A percentile compares a stretch with the other conserved stretches of the same genome.
Evolutionary conservation across 441 rosid genomes (phyloP).

Genomic region (Arabidopsis hybrid): DNA sequence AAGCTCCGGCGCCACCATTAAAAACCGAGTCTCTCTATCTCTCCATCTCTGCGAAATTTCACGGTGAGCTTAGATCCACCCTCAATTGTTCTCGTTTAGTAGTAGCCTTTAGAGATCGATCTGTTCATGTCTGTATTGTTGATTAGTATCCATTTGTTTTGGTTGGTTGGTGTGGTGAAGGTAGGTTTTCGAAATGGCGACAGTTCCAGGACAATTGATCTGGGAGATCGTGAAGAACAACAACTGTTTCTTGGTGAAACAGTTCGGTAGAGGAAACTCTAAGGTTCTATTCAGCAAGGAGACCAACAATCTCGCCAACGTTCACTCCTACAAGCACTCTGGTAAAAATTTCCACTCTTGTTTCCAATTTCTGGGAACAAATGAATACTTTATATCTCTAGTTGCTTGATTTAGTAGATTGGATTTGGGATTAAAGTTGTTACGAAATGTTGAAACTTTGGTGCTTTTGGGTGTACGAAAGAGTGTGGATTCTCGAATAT

Average conservation of each 20-base stretch:
- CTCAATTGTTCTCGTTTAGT: not conserved
- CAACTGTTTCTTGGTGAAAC: conserved; percentile 71
- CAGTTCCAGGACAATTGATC: conserved; percentile 71
- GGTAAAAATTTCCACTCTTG: conserved; percentile 41
- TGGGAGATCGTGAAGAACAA: conserved; percentile 82
- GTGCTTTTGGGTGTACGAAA: not conserved
- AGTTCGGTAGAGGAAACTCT: conserved; percentile 66
- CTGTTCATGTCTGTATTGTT: conserved; percentile 21
- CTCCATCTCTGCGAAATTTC: conserved; percentile 10
- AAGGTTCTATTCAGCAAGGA: conserved; percentile 73
- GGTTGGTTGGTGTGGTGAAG: conserved; percentile 1
- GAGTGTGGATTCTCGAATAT: not conserved
- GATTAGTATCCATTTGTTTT: not conserved
- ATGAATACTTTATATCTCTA: not conserved
- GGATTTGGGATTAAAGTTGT: not conserved
- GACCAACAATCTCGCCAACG: conserved; percentile 67
- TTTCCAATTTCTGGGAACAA: not conserved
- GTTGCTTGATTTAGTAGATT: not conserved
- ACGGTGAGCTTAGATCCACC: conserved; percentile 34
- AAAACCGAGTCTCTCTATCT: conserved; percentile 5
- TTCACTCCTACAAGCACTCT: conserved; percentile 78
- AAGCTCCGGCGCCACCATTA: conserved; percentile 43
- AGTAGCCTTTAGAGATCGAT: not conserved
- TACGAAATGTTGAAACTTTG: not conserved
- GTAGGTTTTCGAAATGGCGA: conserved; percentile 52